A percentile compares a stretch with the other conserved stretches of the same genome.
Evolutionary conservation across 371 early-diverging fungal genomes (phyloP).

Genomic region (Mortierella sp.): DNA sequence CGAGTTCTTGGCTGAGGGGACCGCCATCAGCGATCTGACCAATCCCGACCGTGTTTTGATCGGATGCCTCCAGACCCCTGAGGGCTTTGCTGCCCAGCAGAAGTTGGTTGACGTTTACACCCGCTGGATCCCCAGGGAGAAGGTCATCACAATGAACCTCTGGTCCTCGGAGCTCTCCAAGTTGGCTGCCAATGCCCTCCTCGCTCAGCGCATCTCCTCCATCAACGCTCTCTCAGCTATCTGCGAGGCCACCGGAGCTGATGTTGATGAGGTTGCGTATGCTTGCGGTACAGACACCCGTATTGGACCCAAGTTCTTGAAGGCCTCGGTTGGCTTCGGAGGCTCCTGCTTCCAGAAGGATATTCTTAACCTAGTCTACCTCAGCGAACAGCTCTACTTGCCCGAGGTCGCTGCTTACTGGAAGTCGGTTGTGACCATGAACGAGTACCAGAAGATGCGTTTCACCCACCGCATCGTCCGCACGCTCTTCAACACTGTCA

Average conservation of each 20-base stretch:
- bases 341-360: constrained; percentile 98
- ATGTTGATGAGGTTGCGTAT: constrained; percentile 94
- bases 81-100: constrained; percentile 82
- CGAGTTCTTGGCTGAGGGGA: constrained; percentile 97
- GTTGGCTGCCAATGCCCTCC: constrained; percentile 94
- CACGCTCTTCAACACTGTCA: constrained; percentile 86
- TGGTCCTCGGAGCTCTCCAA: constrained; percentile 97
- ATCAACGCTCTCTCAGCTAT: constrained; percentile 95
- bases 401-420: constrained; percentile 96
- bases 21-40: constrained; percentile 87
- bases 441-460: constrained; percentile 93
- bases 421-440: constrained; percentile 91
- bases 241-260: constrained; percentile 95
- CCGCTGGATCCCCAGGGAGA: constrained; percentile 84
- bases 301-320: constrained; percentile 93
- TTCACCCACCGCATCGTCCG: constrained; percentile 82
- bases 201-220: constrained; percentile 96
- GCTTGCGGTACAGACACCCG: constrained; percentile 92
- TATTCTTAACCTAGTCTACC: constrained; percentile 91
- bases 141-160: constrained; percentile 91
- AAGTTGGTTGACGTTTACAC: constrained; percentile 79
- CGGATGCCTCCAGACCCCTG: constrained; percentile 84
- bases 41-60: constrained; percentile 95
- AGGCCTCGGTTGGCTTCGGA: constrained; percentile 95
- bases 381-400: constrained; percentile 84